These are phyloP conservation scores for Phyllosticta capitalensis DNA, from an alignment of 2,329 filamentous ascomycete genomes.

Conservation along the genomic window DNA sequence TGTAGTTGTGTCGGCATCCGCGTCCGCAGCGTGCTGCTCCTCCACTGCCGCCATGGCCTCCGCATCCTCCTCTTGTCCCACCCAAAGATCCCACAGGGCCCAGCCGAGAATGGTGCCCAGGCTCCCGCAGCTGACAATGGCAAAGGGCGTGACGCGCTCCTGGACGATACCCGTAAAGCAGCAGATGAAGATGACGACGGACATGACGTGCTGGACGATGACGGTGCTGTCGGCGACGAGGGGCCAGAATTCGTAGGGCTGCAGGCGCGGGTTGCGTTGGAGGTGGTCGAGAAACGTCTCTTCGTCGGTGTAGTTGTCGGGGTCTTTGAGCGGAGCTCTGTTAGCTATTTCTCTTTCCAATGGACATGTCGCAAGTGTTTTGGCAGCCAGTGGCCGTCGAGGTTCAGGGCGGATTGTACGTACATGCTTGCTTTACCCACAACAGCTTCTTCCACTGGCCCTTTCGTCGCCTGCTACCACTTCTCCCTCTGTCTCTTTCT, in stretches of 20 bases:
- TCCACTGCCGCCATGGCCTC: constrained; percentile 19
- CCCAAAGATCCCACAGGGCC: constrained; percentile 87
- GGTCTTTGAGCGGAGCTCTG: constrained; percentile 45
- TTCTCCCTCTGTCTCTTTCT: constrained; percentile 41
- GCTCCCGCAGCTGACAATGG: constrained; percentile 77
- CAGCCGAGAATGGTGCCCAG: constrained; percentile 77
- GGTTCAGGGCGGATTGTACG: constrained; percentile 21
- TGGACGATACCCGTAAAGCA: constrained; percentile 88
- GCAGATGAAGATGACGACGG: constrained; percentile 86
- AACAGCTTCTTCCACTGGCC: constrained; percentile 88
- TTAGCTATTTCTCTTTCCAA: not conserved
- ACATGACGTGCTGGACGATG: constrained; percentile 94
- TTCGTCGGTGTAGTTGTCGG: constrained; percentile 98
- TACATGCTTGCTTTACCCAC: constrained; percentile 95
- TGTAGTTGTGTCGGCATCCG: not conserved
- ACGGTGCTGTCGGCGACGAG: constrained; percentile 90
- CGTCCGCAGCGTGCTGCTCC: constrained; percentile 15
- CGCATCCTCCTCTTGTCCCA: constrained; percentile 57
- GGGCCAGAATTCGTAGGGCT: constrained; percentile 97
- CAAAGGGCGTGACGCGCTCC: constrained; percentile 78
- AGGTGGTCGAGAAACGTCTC: constrained; percentile 93
- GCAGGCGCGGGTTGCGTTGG: constrained; percentile 83
- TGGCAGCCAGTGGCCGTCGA: not conserved
- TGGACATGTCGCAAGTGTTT: not conserved
- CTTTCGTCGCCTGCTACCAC: constrained; percentile 58